Conservation (phyloP, 2,329 filamentous ascomycete genomes). For the Beauveria rudraprayagi region DNA sequence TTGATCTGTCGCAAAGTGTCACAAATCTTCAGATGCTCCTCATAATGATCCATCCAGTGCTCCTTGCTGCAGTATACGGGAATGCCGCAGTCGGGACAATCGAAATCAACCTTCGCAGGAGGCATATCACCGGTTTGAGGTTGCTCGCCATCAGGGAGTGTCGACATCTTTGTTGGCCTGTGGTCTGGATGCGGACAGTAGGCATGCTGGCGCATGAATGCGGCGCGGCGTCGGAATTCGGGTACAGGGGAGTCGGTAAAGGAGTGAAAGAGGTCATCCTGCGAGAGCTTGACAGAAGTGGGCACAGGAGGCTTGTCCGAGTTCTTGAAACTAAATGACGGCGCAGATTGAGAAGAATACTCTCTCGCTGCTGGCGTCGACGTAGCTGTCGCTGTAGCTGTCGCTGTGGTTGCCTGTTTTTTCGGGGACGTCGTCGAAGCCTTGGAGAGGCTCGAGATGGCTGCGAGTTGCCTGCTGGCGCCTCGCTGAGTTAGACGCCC, state of each 20-base stretch:
- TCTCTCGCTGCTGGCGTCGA: background rate
- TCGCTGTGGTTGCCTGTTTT: background rate
- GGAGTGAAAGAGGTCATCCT: slow-evolving; percentile 86
- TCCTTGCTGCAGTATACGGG: slow-evolving; percentile 90
- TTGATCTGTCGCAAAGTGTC: slow-evolving; percentile 89
- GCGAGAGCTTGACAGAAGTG: slow-evolving; percentile 38
- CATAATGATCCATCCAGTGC: slow-evolving; percentile 95
- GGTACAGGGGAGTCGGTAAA: slow-evolving; percentile 84
- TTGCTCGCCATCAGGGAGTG: slow-evolving; percentile 55
- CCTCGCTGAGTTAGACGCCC: slow-evolving; percentile 17
- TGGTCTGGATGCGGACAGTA: slow-evolving; percentile 90
- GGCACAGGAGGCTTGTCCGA: slow-evolving; percentile 17
- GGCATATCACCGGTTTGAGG: slow-evolving; percentile 47
- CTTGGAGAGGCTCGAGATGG: slow-evolving; percentile 7
- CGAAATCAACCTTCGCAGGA: slow-evolving; percentile 80
- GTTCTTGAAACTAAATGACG: slow-evolving; percentile 5
- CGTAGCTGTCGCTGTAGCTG: background rate
- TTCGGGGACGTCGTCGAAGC: background rate
- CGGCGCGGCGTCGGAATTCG: slow-evolving; percentile 77
- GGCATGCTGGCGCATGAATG: slow-evolving; percentile 87
- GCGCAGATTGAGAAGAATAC: slow-evolving; percentile 10
- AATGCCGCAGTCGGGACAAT: slow-evolving; percentile 92
- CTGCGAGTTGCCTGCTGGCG: slow-evolving; percentile 1
- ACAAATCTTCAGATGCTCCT: slow-evolving; percentile 84
- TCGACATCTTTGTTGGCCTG: slow-evolving; percentile 61